phyloP scores from a whole-genome alignment of 2,329 filamentous ascomycete species.

The Aspergillus eucalypticola region DNA sequence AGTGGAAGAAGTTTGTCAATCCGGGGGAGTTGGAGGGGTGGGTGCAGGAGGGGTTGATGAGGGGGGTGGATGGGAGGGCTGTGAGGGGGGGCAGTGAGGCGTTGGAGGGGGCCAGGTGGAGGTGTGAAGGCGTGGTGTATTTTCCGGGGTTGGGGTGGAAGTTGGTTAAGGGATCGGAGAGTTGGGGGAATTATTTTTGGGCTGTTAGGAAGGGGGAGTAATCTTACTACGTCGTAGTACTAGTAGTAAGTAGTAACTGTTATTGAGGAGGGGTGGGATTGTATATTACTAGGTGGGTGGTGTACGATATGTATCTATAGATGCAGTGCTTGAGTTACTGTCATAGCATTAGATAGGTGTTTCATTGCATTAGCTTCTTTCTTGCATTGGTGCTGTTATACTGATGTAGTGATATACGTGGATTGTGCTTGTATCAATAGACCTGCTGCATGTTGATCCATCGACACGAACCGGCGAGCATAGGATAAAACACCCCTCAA shows the following conservation, averaged over 20 bases:
- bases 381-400: background rate
- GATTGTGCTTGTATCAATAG: background rate
- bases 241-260: background rate
- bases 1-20: conserved; percentile 96
- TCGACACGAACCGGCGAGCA: background rate
- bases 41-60: conserved; percentile 46
- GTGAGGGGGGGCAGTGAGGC: conserved; percentile 26
- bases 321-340: too few relatives aligned
- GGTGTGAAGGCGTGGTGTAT: conserved; percentile 80
- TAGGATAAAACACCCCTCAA: background rate
- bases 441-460: background rate
- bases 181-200: conserved; percentile 95
- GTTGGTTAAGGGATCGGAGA: conserved; percentile 76
- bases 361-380: background rate
- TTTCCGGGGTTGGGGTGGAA: conserved; percentile 89
- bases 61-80: conserved; percentile 48
- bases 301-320: background rate
- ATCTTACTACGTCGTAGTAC: background rate
- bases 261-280: background rate
- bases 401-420: background rate
- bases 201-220: conserved; percentile 64
- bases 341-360: background rate
- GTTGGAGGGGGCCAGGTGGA: conserved; percentile 55
- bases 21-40: conserved; percentile 63
- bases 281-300: background rate